phyloP scores from a whole-genome alignment of 306 rosid genomes.

The Abrus precatorius region DNA sequence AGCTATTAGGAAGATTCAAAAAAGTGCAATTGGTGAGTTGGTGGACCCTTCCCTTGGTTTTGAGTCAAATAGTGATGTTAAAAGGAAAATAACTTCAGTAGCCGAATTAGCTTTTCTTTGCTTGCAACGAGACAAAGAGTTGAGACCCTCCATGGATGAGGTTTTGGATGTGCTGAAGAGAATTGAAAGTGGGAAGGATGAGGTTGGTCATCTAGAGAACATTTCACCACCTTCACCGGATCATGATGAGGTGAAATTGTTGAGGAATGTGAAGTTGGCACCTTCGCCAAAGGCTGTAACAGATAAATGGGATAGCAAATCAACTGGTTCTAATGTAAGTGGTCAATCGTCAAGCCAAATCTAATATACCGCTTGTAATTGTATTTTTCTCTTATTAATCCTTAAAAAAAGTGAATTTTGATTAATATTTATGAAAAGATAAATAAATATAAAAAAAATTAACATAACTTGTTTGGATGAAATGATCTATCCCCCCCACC shows the following conservation, averaged over 20 bases:
- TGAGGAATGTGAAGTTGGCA: not conserved
- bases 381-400: too few relatives aligned
- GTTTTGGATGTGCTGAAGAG: slow-evolving; percentile 56
- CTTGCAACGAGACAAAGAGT: slow-evolving; percentile 67
- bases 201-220: not conserved
- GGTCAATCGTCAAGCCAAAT: slow-evolving; percentile 33
- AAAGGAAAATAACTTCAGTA: slow-evolving; percentile 53
- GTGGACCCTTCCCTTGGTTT: slow-evolving; percentile 65
- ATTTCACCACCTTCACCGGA: not conserved
- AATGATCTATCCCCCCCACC: too few relatives aligned
- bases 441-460: too few relatives aligned
- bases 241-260: not conserved
- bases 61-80: slow-evolving; percentile 54
- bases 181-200: slow-evolving; percentile 49
- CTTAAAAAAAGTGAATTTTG: too few relatives aligned
- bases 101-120: slow-evolving; percentile 77
- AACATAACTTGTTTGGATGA: too few relatives aligned
- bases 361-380: not conserved
- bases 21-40: slow-evolving; percentile 55
- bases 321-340: slow-evolving; percentile 53
- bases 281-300: slow-evolving; percentile 61
- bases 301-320: slow-evolving; percentile 55
- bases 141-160: slow-evolving; percentile 76
- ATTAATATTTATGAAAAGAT: too few relatives aligned
- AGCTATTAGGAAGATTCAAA: slow-evolving; percentile 66